Conservation (phyloP, 768 basidiomycete genomes). For the Multifurca ochricompacta region DNA sequence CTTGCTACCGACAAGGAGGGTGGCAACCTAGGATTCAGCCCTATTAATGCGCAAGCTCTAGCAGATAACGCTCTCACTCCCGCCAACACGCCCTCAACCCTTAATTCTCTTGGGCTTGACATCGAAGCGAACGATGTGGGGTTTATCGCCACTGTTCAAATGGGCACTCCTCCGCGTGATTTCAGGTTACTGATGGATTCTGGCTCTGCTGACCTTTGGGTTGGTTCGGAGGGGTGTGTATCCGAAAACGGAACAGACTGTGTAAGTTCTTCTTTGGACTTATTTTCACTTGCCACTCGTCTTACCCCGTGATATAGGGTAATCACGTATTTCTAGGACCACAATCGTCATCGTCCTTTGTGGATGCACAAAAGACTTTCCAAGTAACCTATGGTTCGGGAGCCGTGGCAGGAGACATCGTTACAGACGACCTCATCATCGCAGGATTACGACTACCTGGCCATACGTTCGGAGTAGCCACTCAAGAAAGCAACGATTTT, state of each 20-base stretch:
- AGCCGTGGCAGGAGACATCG: conserved; percentile 52
- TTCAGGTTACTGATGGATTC: conserved; percentile 41
- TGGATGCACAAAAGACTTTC: conserved; percentile 43
- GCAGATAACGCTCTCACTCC: conserved; percentile 33
- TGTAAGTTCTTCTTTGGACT: conserved; percentile 27
- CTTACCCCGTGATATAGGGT: conserved; percentile 32
- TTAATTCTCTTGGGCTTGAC: conserved; percentile 55
- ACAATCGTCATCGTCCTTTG: conserved; percentile 54
- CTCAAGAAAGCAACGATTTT: conserved; percentile 55
- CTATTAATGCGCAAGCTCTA: conserved; percentile 32
- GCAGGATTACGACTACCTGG: conserved; percentile 49
- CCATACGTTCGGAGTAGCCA: conserved; percentile 66
- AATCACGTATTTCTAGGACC: conserved; percentile 61
- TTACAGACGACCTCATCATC: conserved; percentile 54
- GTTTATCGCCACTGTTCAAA: conserved; percentile 39
- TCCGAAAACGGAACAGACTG: conserved; percentile 31
- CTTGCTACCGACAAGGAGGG: conserved; percentile 16
- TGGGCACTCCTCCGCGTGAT: conserved; percentile 37
- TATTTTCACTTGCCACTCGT: neutral
- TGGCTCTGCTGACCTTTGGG: conserved; percentile 41
- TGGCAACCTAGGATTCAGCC: conserved; percentile 28
- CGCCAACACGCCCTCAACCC: conserved; percentile 35
- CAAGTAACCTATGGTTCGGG: conserved; percentile 65
- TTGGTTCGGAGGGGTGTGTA: conserved; percentile 31
- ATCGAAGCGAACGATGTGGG: conserved; percentile 58